Evolutionary conservation across 768 basidiomycete genomes (phyloP).

Genomic region (Leccinum variicolor): DNA sequence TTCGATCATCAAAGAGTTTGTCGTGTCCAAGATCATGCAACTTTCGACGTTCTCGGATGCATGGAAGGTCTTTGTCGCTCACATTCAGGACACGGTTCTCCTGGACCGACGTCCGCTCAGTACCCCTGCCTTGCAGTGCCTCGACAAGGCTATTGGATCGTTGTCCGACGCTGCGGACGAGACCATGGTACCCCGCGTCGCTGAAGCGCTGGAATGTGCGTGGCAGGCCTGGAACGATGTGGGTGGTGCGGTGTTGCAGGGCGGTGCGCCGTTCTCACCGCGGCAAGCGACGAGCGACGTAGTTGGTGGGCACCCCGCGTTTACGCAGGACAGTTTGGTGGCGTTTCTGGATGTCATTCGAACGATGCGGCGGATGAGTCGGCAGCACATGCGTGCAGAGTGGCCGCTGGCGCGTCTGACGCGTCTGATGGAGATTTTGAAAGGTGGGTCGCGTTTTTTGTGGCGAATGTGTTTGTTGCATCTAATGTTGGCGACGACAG

Average conservation of each 20-base stretch:
- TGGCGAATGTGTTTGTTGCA: background rate
- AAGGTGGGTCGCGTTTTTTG: conserved; percentile 42
- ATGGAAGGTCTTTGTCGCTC: conserved; percentile 72
- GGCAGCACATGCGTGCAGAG: conserved; percentile 45
- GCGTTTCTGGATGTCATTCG: conserved; percentile 74
- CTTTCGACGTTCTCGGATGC: conserved; percentile 66
- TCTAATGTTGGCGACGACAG: conserved; percentile 32
- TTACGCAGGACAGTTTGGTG: conserved; percentile 76
- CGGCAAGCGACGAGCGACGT: conserved; percentile 3
- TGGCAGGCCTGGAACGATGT: conserved; percentile 73
- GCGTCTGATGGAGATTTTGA: conserved; percentile 73
- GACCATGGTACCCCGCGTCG: conserved; percentile 35
- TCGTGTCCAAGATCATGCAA: conserved; percentile 67
- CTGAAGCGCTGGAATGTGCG: conserved; percentile 53
- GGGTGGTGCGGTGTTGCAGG: conserved; percentile 49
- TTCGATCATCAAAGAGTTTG: conserved; percentile 78
- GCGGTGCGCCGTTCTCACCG: conserved; percentile 14
- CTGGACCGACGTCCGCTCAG: conserved; percentile 67
- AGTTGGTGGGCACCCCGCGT: conserved; percentile 6
- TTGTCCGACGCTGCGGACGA: conserved; percentile 35
- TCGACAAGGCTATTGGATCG: conserved; percentile 76
- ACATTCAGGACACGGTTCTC: conserved; percentile 69
- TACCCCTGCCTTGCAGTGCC: conserved; percentile 78
- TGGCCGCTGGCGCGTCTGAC: conserved; percentile 66
- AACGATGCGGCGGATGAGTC: conserved; percentile 51